Base-by-base conservation (phyloP, 441 rosid genomes). In the Capsella rubella region DNA sequence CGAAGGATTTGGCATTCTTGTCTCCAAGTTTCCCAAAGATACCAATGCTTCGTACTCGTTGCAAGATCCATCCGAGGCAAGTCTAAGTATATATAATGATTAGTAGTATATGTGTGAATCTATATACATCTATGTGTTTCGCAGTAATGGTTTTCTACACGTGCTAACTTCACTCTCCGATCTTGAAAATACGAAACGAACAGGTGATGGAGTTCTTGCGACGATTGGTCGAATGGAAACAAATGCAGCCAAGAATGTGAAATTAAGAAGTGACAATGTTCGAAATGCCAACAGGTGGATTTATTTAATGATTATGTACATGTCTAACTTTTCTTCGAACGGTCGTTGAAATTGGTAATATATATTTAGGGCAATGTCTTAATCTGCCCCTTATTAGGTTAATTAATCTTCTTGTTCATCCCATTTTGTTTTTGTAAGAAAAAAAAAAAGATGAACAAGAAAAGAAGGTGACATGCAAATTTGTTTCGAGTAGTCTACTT, bases 1-100 rank as follows among this genome's bases (percentile, higher is more conserved):
- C 27, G 91, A 86, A 84, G 99, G 97, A 12, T 89, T 86, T 70
- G 92, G 95, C 42, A 93, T 95, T 67, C 85, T 90, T 52, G 97
- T 95, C 62, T 89, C 95, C 10, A 87, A 90, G 72, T 73, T 72
- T 68, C 96, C 95, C 0, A 93, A 85, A 80, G 95, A 93, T 7
- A 93, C 97, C 0, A 78, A 32, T 45, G 97, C 99, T 34, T 78
- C 90, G 21, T 91, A 93, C 77, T 89, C 93, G 68, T 73, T 90
- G 32, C 90, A 89, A 56, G 97, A 93, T 73, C 93, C 98, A 2
- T 73, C 84, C 16, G 85, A 92, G 93, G 99, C 75, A 75, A 89
- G 80, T 78, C 28, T 72, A 37, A 51, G 25, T 21, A 71, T 12
- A 29, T 7, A 61, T 28, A 54, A 13, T 25, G 16, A 39, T 39